Evolutionary conservation across 371 early-diverging fungal genomes (phyloP).

Genomic region (Globomyces sp.): DNA sequence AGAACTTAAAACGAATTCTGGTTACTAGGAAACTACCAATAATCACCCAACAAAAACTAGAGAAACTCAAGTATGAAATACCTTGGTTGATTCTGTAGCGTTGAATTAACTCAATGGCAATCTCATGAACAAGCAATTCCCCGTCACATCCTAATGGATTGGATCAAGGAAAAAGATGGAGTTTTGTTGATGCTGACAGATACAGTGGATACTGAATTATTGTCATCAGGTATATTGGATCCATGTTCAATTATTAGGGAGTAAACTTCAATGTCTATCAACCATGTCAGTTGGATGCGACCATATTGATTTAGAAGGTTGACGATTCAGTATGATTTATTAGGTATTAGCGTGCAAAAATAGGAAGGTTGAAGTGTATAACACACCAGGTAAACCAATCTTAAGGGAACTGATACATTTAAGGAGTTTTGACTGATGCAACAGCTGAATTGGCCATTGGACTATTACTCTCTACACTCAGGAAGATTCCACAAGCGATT

Average conservation of each 20-base stretch:
- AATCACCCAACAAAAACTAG: constrained; percentile 6
- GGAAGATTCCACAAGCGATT: constrained; percentile 65
- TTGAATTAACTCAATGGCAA: background rate
- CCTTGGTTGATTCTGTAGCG: background rate
- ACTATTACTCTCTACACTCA: constrained; percentile 68
- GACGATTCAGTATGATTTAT: no score
- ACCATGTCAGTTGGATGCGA: constrained; percentile 73
- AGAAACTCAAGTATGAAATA: background rate
- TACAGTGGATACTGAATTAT: constrained; percentile 65
- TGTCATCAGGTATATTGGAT: constrained; percentile 27
- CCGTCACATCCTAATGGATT: background rate
- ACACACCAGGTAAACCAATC: constrained; percentile 64
- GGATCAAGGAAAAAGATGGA: constrained; percentile 58
- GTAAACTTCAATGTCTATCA: constrained; percentile 35
- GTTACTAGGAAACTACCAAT: constrained; percentile 16
- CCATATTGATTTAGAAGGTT: constrained; percentile 64
- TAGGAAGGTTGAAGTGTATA: constrained; percentile 63
- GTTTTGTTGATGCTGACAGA: constrained; percentile 67
- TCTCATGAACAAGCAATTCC: constrained; percentile 9
- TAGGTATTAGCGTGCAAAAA: constrained; percentile 20
- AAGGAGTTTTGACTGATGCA: constrained; percentile 75
- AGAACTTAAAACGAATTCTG: constrained; percentile 1
- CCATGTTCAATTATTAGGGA: constrained; percentile 20
- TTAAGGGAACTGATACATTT: no score
- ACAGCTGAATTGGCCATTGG: constrained; percentile 79